Evolutionary conservation across 352 stramenopile genomes (phyloP), one percentile per base, ranked within the genome.

Genomic region (Phytophthora pinifolia): DNA sequence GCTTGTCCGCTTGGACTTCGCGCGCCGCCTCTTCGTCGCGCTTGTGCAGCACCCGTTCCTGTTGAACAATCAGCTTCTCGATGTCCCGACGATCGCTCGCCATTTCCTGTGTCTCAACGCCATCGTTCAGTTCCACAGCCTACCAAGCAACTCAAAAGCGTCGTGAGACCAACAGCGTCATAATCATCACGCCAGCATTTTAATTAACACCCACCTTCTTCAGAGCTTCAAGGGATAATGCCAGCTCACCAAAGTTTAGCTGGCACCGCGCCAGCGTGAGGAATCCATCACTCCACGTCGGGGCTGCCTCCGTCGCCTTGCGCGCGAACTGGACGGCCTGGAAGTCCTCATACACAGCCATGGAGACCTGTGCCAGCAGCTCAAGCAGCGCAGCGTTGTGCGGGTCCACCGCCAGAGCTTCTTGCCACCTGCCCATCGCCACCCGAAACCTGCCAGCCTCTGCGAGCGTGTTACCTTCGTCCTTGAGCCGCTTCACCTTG

Each of bases 211-310:
- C 18, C 33, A 29, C 83, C 71, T 78, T 67, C 14, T 69, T 29
- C 25, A 91, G 55, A 50, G 80, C 77, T 8, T 65, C 14, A 8
- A 63, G 51, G 6, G 84, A 80, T n/a, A 94, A 50, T 13, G 79
- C 58, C 12, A 94, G 56, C 56, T 94, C 85, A 4, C 85, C 85
- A 60, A 84, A 92, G 51, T 94, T 94, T 20, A 92, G 47, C 12
- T 92, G 85, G 30, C 74, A 79, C 17, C 82, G 60, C 37, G 76
- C 73, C 3, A 95, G 59, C 6, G 85, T 93, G 12, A 79, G 79
- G 46, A 79, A 89, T 18, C 56, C 81, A 22, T 92, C 85, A 20
- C 71, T 74, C 83, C 83, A 95, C 2, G 22, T 31, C 10, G 83
- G 83, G 0, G 63, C 69, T 22, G 84, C 55, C 25, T 89, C 45